Evolutionary conservation across 331 rosid species (phyloP), one percentile per base, ranked within the genome.

Genomic region (Arachis monticola): DNA sequence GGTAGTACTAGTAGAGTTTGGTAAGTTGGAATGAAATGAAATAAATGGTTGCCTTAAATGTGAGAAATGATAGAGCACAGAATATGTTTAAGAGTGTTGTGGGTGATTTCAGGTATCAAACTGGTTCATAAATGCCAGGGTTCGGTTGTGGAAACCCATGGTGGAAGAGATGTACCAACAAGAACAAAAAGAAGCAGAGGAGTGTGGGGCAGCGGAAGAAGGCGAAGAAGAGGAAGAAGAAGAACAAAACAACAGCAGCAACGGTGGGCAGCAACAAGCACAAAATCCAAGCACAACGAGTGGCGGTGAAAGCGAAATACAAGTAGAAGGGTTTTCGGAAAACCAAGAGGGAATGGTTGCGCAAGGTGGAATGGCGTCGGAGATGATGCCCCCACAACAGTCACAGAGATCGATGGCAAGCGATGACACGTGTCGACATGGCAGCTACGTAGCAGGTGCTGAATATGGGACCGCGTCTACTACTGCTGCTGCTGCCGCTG

Each of bases 61-160:
- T 22, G 27, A 22, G 27, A 22, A 22, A 22, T 22, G 27, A 22
- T 22, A 22, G 27, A 22, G 27, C 27, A 22, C 27, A 22, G 27
- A 22, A 22, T 22, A 22, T 22, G 27, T 22, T 22, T 22, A 22
- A 22, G 27, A 22, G 27, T 22, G 27, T 22, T 22, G 27, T 22
- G 27, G 27, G 27, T 22, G 27, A 22, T 22, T 22, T 10, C 83
- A 95, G 99, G 99, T 95, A 32, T 95, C 99, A 80, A 95, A 95
- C 75, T 95, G 99, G 99, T 95, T 95, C 93, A 95, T 95, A 41
- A 95, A 95, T 89, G 99, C 99, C 27, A 92, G 99, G 87, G 99
- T 95, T 65, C 84, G 99, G 72, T 87, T 95, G 99, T 95, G 99
- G 99, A 95, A 95, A 89, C 99, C 99, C 78, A 95, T 95, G 99